Base-by-base conservation (phyloP, 179 eudicot genomes). In the Corrigiola litoralis region DNA sequence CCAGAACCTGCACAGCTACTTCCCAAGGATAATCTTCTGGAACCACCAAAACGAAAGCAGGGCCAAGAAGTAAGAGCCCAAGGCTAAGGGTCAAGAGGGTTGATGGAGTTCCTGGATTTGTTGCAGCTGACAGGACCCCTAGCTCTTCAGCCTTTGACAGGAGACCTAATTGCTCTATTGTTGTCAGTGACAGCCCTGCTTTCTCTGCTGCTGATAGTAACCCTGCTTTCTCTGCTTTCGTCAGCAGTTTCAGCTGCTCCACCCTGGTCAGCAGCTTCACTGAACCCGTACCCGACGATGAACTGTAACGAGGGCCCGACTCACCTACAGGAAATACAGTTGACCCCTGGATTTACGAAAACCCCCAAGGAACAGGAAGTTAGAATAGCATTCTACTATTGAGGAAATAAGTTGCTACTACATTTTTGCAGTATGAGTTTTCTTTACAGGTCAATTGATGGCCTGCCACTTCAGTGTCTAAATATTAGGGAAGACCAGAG, bases 201-300 rank as follows among this genome's bases (percentile, higher is more conserved):
- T 79, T 81, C 76, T 92, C 98, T 28, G 95, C 95, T 8, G 97
- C 94, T 18, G 98, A 87, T 25, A 92, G 73, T 17, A 92, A 69
- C 11, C 98, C 98, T 7, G 98, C 98, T 64, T 87, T 92, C 80
- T 92, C 97, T 4, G 97, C 97, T 69, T 87, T 92, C 24, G 95
- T 92, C 46, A 92, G 83, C 27, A 90, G 94, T 27, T 85, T 75
- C 29, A 90, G 84, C 75, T 90, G 84, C 82, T 90, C 91, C 45
- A 92, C 96, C 68, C 89, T 73, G 36, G 98, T 90, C 27, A 92
- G 75, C 14, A 92, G 89, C 82, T 85, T 92, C 75, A 85, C 79
- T 12, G 77, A 47, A 24, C 70, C 41, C 20, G 73, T 17, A n/a
- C 58, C 42, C n/a, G 76, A 40, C 28, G 40, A 25, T 3, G 80